phyloP scores from a whole-genome alignment of 306 rosid genomes.

The Amphicarpaea edgeworthii region DNA sequence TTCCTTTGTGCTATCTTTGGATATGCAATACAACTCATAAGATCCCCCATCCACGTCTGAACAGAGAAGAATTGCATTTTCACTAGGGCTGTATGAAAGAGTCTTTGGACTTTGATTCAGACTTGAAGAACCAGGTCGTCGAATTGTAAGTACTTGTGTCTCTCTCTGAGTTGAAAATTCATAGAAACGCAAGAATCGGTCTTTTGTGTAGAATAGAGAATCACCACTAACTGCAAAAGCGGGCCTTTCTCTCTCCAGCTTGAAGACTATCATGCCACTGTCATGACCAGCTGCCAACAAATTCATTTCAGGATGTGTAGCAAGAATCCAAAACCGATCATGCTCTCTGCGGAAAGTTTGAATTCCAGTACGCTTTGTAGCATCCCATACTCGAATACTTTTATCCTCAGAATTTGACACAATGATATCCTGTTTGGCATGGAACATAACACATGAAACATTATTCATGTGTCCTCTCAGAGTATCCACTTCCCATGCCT shows the following conservation, averaged over 20 bases:
- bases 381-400: constrained; percentile 98
- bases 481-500: constrained; percentile 99
- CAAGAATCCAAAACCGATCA: constrained; percentile 97
- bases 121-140: constrained; percentile 81
- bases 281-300: constrained; percentile 98
- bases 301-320: constrained; percentile 97
- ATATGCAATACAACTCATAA: constrained; percentile 83
- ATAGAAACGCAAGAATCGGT: constrained; percentile 82
- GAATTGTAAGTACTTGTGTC: constrained; percentile 80
- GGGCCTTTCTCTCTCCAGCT: constrained; percentile 93
- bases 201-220: constrained; percentile 77
- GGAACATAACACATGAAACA: constrained; percentile 96
- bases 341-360: constrained; percentile 98
- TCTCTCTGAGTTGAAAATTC: constrained; percentile 87
- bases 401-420: constrained; percentile 97
- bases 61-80: constrained; percentile 89
- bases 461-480: constrained; percentile 97
- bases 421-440: constrained; percentile 93
- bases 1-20: constrained; percentile 64
- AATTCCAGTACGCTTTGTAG: constrained; percentile 87
- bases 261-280: constrained; percentile 95
- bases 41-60: constrained; percentile 93
- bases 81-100: constrained; percentile 83
- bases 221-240: constrained; percentile 90
- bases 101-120: constrained; percentile 91